These are phyloP conservation scores for Dentipellis fragilis DNA, from an alignment of 768 basidiomycete species.

Conservation along the genomic window DNA sequence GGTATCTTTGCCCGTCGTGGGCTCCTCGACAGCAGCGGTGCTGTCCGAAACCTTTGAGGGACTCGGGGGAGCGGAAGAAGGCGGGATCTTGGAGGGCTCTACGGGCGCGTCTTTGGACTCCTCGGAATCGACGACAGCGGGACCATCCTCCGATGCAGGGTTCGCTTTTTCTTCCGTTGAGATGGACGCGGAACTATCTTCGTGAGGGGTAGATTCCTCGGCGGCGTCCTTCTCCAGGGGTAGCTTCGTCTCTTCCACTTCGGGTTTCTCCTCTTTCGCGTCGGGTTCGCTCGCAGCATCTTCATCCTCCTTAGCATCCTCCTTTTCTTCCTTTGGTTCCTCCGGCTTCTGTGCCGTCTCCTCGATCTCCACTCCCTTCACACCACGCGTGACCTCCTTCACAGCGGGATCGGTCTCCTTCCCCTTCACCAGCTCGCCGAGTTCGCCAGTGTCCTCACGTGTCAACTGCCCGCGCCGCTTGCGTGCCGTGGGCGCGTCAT, in stretches of 20 bases:
- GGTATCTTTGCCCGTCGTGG: too few relatives aligned
- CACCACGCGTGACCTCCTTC: conserved; percentile 63
- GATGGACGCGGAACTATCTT: background rate
- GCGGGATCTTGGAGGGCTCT: background rate
- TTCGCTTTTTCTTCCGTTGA: background rate
- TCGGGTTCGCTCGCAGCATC: background rate
- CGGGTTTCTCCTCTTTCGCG: background rate
- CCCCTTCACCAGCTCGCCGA: conserved; percentile 20
- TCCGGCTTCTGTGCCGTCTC: conserved; percentile 43
- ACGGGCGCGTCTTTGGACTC: background rate
- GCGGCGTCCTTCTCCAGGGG: background rate
- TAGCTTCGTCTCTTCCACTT: background rate
- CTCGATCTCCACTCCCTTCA: conserved; percentile 56
- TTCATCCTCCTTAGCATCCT: conserved; percentile 2
- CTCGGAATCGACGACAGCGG: background rate
- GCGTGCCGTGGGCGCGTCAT: conserved; percentile 11
- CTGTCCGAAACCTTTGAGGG: too few relatives aligned
- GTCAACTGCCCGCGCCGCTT: conserved; percentile 12
- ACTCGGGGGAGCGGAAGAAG: too few relatives aligned
- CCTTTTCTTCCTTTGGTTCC: conserved; percentile 24
- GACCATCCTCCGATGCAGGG: background rate
- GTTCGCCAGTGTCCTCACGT: conserved; percentile 11
- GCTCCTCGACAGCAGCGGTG: too few relatives aligned
- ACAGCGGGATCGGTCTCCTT: conserved; percentile 39
- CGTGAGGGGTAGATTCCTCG: background rate